A percentile compares a stretch with the other conserved stretches of the same genome.
Conservation (phyloP, 805 yeast species). For the Komagataella mondaviorum region DNA sequence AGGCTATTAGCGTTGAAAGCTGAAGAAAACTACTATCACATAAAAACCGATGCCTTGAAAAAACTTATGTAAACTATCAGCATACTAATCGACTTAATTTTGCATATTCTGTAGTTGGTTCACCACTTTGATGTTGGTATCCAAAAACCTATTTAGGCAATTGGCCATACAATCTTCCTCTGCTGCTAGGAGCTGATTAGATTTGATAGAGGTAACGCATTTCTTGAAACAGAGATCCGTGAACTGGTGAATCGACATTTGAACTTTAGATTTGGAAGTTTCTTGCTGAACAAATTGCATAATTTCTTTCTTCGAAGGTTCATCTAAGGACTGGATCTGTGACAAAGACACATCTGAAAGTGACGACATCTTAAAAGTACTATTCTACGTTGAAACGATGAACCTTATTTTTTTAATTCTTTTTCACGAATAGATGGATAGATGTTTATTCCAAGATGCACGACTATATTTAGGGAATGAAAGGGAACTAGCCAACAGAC, state of each 20-base stretch:
- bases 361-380: background rate
- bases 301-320: conserved; percentile 58
- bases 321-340: conserved; percentile 34
- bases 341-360: background rate
- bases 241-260: conserved; percentile 74
- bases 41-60: background rate
- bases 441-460: background rate
- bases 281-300: conserved; percentile 68
- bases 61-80: background rate
- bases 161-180: conserved; percentile 69
- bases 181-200: conserved; percentile 31
- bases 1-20: conserved; percentile 58
- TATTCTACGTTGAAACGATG: too few relatives aligned
- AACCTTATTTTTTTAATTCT: background rate
- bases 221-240: conserved; percentile 86
- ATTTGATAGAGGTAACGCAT: conserved; percentile 43
- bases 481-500: too few relatives aligned
- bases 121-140: conserved; percentile 77
- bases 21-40: conserved; percentile 20
- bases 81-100: conserved; percentile 3
- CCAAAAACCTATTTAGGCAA: conserved; percentile 79
- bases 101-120: conserved; percentile 19
- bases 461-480: background rate
- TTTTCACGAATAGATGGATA: background rate
- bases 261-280: conserved; percentile 78